Percentiles rank a stretch among this genome's conserved stretches.
phyloP scores from a whole-genome alignment of 208 protist species.

The Trichomonas tenax region DNA sequence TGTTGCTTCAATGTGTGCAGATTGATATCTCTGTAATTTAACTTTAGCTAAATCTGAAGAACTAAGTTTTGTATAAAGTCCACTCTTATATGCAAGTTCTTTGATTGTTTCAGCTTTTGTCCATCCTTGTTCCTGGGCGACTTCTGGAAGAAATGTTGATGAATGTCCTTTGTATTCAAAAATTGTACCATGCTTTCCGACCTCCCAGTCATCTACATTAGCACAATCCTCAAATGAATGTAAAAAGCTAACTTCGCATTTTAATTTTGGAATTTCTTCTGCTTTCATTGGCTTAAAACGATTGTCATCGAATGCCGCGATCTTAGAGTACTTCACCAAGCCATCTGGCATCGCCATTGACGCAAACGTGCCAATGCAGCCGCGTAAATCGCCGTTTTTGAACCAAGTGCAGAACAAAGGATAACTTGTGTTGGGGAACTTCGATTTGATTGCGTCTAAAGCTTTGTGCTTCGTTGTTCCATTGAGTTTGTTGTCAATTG shows the following conservation, averaged over 20 bases:
- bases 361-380: not conserved
- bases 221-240: not conserved
- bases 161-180: not conserved
- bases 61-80: not conserved
- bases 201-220: not conserved
- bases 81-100: not conserved
- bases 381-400: not conserved
- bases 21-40: conserved; percentile 7
- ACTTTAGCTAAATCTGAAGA: not conserved
- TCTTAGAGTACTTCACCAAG: not conserved
- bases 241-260: not conserved
- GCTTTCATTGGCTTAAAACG: not conserved
- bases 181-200: not conserved
- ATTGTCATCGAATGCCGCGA: not conserved
- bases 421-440: not conserved
- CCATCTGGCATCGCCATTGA: not conserved
- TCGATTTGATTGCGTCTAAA: not conserved
- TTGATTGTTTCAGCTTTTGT: not conserved
- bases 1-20: not conserved
- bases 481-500: not conserved
- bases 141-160: conserved; percentile 2
- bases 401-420: not conserved
- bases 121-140: conserved; percentile 5
- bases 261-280: not conserved
- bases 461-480: no score